Base-by-base conservation (phyloP, 129 eudicot genomes). In the Escallonia herrerae region DNA sequence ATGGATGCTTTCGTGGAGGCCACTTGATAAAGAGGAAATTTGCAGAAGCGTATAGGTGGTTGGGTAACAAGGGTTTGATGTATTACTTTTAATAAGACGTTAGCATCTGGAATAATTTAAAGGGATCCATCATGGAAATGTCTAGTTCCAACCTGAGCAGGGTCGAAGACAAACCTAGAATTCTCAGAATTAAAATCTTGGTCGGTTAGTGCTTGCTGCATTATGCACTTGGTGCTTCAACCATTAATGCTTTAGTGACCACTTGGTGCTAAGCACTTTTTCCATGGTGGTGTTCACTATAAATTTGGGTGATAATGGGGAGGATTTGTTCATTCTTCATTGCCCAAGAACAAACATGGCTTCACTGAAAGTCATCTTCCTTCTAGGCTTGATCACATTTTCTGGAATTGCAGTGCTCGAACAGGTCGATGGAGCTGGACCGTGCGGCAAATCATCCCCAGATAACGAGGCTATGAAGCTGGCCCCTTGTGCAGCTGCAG, bases 401-500 rank as follows among this genome's bases (percentile, higher is more conserved):
- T 3, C 65, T 15, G 75, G 67, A 56, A 65, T 65, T 51, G 68
- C 69, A 55, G 69, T 73, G 60, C 14, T 63, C 12, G 56, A 65
- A 40, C 54, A 9, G 38, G 81, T 63, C 3, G 64, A 74, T 9
- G 89, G 75, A 4, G 77, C 80, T 2, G 82, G 82, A 6, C 47
- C 63, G 6, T 81, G 90, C 52, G 81, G 86, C 38, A 71, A 69
- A 65, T 62, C 80, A 8, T 66, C 73, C 6, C 81, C 84, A 43
- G 82, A 84, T 50, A 43, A 74, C 7, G 84, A 60, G 70, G 86
- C 90, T 39, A 53, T 77, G 72, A 75, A 80, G 67, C 60, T 84
- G 67, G 82, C 79, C 40, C 90, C 90, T 39, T 84, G 90, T 58
- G 81, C 80, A 44, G 43, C 4, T 51, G 86, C 86, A 38, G 84